A percentile compares a stretch with the other conserved stretches of the same genome.
phyloP scores from a whole-genome alignment of 495 filamentous ascomycete genomes.

The Aspergillus hancockii region DNA sequence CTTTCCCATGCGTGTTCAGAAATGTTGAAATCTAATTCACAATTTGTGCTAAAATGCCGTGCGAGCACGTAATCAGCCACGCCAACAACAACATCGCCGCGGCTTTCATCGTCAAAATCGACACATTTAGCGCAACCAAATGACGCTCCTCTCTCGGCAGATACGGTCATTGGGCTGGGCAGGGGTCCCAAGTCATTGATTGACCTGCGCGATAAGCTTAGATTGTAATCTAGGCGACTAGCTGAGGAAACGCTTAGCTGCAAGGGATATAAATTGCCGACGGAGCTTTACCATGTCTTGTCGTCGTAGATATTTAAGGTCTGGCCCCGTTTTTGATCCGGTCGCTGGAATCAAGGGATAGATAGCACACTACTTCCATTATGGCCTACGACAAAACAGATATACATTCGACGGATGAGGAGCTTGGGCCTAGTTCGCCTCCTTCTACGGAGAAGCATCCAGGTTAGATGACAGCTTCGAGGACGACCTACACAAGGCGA shows the following conservation, averaged over 20 bases:
- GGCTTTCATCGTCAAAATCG: slow-evolving; percentile 4
- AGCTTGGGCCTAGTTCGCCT: slow-evolving; percentile 11
- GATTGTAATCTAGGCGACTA: neutral
- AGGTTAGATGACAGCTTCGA: slow-evolving; percentile 23
- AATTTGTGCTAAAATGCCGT: slow-evolving; percentile 24
- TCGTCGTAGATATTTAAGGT: no score
- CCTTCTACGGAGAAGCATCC: slow-evolving; percentile 11
- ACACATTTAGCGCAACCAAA: neutral
- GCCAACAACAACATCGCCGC: slow-evolving; percentile 32
- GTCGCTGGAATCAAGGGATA: neutral
- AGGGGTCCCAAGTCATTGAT: neutral
- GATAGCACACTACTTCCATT: neutral
- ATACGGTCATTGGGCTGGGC: neutral
- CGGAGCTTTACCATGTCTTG: no score
- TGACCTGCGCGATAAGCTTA: neutral
- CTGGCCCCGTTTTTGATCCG: no score
- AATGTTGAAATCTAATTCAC: neutral
- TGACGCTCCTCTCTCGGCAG: neutral
- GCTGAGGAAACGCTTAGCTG: neutral
- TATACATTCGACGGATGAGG: slow-evolving; percentile 23
- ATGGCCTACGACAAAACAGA: slow-evolving; percentile 19
- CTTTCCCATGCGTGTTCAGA: neutral
- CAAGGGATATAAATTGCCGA: neutral
- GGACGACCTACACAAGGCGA: neutral
- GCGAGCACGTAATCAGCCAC: slow-evolving; percentile 42